These are phyloP conservation scores for Ceratobasidium sp. DNA, from an alignment of 1,284 basidiomycete genomes.

Conservation along the genomic window DNA sequence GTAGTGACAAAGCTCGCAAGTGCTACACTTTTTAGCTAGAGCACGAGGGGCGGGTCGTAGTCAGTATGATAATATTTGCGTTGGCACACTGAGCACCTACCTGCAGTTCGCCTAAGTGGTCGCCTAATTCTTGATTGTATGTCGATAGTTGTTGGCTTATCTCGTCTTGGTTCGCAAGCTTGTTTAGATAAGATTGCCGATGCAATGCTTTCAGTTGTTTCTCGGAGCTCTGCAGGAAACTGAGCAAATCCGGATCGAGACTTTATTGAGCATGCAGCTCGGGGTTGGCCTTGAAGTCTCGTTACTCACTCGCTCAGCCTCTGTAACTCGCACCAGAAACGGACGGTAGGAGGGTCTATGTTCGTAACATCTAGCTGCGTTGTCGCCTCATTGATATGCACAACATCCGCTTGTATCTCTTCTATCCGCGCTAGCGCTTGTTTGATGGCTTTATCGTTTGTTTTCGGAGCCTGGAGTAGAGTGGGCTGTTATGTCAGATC, in stretches of 20 bases:
- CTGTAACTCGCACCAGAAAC: background rate
- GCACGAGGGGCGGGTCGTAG: background rate
- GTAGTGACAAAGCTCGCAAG: background rate
- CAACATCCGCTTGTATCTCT: background rate
- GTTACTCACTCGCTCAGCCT: background rate
- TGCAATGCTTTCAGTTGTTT: background rate
- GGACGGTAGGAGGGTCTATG: background rate
- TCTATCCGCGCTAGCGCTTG: background rate
- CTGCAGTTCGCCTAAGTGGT: background rate
- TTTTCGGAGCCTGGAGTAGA: background rate
- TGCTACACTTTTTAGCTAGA: background rate
- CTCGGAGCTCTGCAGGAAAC: background rate
- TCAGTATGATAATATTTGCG: background rate
- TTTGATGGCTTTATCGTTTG: background rate
- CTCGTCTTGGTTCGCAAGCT: slow-evolving; percentile 4
- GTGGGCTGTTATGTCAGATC: background rate
- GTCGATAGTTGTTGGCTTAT: background rate
- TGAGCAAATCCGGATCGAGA: background rate
- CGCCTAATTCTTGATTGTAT: background rate
- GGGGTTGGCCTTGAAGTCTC: background rate
- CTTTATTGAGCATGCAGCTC: no score
- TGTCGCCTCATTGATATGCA: background rate
- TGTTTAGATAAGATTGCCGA: background rate
- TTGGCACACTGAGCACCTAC: background rate
- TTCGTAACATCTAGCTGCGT: background rate